phyloP scores from a whole-genome alignment of 176 grass and related monocot genomes.

The Eragrostis curvula region DNA sequence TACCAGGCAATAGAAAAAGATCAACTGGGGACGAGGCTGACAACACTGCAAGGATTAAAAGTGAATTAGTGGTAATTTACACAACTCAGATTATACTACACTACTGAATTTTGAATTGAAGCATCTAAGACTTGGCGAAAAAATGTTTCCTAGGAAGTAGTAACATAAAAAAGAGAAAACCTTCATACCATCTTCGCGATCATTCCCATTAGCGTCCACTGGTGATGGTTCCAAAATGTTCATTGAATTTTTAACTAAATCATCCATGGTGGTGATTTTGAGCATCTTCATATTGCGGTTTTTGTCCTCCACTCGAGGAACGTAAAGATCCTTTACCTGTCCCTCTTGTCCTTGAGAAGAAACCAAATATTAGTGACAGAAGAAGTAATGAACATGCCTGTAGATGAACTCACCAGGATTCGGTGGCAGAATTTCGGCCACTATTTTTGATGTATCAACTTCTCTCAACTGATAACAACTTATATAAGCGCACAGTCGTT shows the following conservation, averaged over 20 bases:
- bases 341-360: slow-evolving; percentile 52
- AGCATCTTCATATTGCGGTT: slow-evolving; percentile 96
- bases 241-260: slow-evolving; percentile 92
- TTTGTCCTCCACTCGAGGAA: slow-evolving; percentile 91
- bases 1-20: slow-evolving; percentile 85
- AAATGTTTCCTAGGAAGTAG: not conserved
- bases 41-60: slow-evolving; percentile 69
- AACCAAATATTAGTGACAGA: slow-evolving; percentile 31
- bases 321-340: slow-evolving; percentile 77
- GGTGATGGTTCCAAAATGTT: slow-evolving; percentile 91
- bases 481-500: slow-evolving; percentile 84
- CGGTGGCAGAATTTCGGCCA: slow-evolving; percentile 47
- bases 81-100: slow-evolving; percentile 14
- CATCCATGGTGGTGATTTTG: slow-evolving; percentile 78
- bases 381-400: not conserved
- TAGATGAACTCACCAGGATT: slow-evolving; percentile 56
- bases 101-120: slow-evolving; percentile 2
- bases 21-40: slow-evolving; percentile 72
- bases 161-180: not conserved
- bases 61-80: slow-evolving; percentile 17
- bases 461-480: slow-evolving; percentile 69
- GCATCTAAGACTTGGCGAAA: not conserved
- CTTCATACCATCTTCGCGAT: slow-evolving; percentile 80
- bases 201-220: slow-evolving; percentile 55
- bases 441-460: slow-evolving; percentile 89